Evolutionary conservation across 2,329 filamentous ascomycete genomes (phyloP), one percentile per base, ranked within the genome.

Genomic region (Scytalidium lignicola): DNA sequence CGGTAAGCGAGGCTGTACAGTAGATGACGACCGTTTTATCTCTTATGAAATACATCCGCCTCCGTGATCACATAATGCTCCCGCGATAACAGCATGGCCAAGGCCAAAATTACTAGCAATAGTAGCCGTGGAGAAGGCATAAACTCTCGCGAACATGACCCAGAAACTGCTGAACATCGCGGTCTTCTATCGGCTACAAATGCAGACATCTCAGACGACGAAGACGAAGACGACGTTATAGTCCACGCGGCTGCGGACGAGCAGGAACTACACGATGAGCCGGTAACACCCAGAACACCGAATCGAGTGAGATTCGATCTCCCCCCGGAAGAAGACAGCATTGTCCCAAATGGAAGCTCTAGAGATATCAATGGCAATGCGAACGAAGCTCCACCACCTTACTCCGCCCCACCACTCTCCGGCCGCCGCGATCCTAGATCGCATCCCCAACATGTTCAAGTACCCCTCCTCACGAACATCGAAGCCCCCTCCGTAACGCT

Each of bases 401-500:
- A 62, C 41, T 50, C 54, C 32, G 58, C 62, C 37, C 56, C 56
- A 18, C 53, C 55, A 17, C 51, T 51, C 44, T 62, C 59, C 42
- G 61, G 59, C 42, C 58, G 62, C 59, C 50, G 59, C 50, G 61
- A 66, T 47, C 60, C 51, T 12, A 52, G 54, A 21, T 51, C 49
- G n/a, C 32, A 4, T 37, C 7, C 26, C 26, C 26, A 28, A 13
- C 32, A 26, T 10, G 10, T 37, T n/a, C 54, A 56, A 46, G 44
- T 43, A 13, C 90, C 90, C 48, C 77, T 95, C 46, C 75, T 96
- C 54, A 93, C 88, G 7, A 82, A 84, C 54, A 89, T 95, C 55
- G 87, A 93, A 67, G 88, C 88, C 1, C 90, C 91, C 1, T 87
- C 86, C 53, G 78, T 87, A 43, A 83, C 88, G 10, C 70, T 95